phyloP scores from a whole-genome alignment of 345 rosid genomes.

The Eucalyptus sp. region DNA sequence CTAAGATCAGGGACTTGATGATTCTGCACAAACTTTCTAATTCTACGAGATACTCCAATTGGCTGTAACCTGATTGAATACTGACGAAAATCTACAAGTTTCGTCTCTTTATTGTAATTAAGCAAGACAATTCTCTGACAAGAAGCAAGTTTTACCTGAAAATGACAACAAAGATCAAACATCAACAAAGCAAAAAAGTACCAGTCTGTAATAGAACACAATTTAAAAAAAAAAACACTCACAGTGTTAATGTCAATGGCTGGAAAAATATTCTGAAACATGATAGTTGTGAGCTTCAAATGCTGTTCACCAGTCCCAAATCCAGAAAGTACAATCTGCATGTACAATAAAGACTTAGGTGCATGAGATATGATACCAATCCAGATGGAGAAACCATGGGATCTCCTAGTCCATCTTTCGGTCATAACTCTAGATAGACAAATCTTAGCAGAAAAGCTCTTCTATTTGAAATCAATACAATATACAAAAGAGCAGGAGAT shows the following conservation, averaged over 20 bases:
- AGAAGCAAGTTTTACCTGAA: slow-evolving; percentile 84
- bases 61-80: slow-evolving; percentile 89
- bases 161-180: slow-evolving; percentile 3
- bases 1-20: slow-evolving; percentile 87
- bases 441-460: neutral
- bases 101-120: slow-evolving; percentile 80
- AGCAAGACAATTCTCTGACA: slow-evolving; percentile 93
- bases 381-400: neutral
- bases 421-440: neutral
- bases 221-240: slow-evolving; percentile 5
- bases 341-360: neutral
- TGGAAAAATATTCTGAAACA: slow-evolving; percentile 97
- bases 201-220: neutral
- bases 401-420: neutral
- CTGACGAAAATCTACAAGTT: slow-evolving; percentile 79
- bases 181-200: neutral
- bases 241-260: slow-evolving; percentile 89
- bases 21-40: slow-evolving; percentile 81
- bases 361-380: neutral
- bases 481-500: neutral
- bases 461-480: neutral
- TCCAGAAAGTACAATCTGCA: slow-evolving; percentile 91
- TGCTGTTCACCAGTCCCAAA: slow-evolving; percentile 85
- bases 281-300: slow-evolving; percentile 67
- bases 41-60: slow-evolving; percentile 75